These are phyloP conservation scores for Pythium biforme DNA, from an alignment of 352 stramenopile genomes.

Conservation along the genomic window DNA sequence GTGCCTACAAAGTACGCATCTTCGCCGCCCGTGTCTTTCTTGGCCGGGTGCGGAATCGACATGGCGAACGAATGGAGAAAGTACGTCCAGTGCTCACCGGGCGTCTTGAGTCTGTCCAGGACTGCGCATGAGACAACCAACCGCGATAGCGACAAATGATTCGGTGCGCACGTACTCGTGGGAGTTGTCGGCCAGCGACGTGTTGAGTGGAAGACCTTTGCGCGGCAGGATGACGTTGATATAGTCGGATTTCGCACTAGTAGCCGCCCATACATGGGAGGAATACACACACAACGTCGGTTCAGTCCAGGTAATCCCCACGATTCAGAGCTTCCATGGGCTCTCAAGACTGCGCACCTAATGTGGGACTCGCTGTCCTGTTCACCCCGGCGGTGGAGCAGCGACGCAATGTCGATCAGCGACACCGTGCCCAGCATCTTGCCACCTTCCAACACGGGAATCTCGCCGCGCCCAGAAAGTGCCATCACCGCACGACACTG, in stretches of 20 bases:
- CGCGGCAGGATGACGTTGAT: constrained; percentile 85
- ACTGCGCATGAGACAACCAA: not conserved
- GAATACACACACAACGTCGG: too few species aligned
- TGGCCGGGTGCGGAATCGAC: constrained; percentile 76
- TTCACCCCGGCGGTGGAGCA: constrained; percentile 64
- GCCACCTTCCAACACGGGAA: constrained; percentile 64
- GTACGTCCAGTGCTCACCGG: constrained; percentile 46
- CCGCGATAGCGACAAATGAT: not conserved
- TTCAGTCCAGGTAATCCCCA: too few species aligned
- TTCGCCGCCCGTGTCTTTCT: constrained; percentile 80
- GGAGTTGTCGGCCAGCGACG: constrained; percentile 33
- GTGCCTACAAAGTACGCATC: constrained; percentile 94
- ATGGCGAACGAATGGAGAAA: constrained; percentile 71
- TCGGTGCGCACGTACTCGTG: constrained; percentile 26
- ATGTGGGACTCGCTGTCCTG: constrained; percentile 46
- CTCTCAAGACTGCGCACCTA: too few species aligned
- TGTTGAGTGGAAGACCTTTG: constrained; percentile 76
- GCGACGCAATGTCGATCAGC: constrained; percentile 71
- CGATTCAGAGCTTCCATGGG: too few species aligned
- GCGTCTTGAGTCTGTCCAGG: constrained; percentile 1
- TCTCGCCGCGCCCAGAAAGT: constrained; percentile 59
- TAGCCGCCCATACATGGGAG: too few species aligned
- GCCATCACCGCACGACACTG: constrained; percentile 81
- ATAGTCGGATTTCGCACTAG: constrained; percentile 89
- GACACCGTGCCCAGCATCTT: constrained; percentile 79